Percentiles rank a stretch among this genome's conserved stretches.
Evolutionary conservation across 192 early-diverging fungal genomes (phyloP).

Genomic region (Coemansia sp.): DNA sequence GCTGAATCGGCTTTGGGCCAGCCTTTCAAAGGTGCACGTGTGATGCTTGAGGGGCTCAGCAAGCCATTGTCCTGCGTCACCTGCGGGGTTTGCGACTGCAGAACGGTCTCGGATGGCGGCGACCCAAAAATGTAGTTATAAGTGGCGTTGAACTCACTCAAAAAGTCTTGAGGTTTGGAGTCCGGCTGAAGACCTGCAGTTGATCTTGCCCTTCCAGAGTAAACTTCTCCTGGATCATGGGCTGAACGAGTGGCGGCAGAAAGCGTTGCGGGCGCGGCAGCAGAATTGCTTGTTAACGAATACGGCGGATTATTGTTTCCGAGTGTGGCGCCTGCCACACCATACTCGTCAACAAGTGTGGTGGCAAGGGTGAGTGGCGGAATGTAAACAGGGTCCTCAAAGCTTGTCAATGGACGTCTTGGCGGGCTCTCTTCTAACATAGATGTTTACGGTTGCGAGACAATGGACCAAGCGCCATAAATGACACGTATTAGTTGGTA

Average conservation of each 20-base stretch:
- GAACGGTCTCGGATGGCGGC: constrained; percentile 20
- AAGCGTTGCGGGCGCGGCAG: constrained; percentile 4
- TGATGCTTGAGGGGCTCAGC: constrained; percentile 34
- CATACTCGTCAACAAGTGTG: constrained; percentile 50
- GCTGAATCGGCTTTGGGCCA: not conserved
- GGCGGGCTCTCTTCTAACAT: constrained; percentile 50
- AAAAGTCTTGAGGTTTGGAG: constrained; percentile 16
- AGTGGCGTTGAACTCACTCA: constrained; percentile 49
- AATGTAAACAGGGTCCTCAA: constrained; percentile 54
- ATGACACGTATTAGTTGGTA: not conserved
- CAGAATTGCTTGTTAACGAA: not conserved
- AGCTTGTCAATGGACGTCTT: constrained; percentile 38
- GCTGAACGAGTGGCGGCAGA: not conserved
- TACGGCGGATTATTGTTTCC: not conserved
- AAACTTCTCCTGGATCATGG: not conserved
- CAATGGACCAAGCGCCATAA: constrained; percentile 3
- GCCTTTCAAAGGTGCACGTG: constrained; percentile 8
- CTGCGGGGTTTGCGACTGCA: not conserved
- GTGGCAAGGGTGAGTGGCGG: constrained; percentile 52
- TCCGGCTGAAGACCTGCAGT: not conserved
- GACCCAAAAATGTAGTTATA: constrained; percentile 49
- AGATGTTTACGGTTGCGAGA: not conserved
- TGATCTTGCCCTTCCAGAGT: too few relatives aligned
- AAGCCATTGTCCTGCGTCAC: constrained; percentile 14
- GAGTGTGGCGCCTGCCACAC: constrained; percentile 3